Conservation (phyloP, 2,329 filamentous ascomycete species). For the Capronia americana region DNA sequence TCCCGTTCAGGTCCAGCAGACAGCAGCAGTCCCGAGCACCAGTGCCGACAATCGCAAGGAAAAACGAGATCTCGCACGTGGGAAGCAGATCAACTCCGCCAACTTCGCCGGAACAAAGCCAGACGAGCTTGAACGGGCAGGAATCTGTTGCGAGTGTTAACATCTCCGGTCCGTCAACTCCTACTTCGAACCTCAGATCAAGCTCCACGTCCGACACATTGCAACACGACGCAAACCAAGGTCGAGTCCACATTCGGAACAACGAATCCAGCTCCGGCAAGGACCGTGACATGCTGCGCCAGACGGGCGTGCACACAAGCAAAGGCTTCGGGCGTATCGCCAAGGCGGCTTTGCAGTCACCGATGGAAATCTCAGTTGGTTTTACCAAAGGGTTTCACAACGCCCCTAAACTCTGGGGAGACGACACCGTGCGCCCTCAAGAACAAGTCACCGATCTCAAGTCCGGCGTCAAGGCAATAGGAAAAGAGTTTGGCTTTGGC, state of each 20-base stretch:
- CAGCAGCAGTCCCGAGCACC: slow-evolving; percentile 27
- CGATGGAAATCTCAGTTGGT: slow-evolving; percentile 57
- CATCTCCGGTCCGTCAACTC: slow-evolving; percentile 19
- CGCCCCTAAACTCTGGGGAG: slow-evolving; percentile 59
- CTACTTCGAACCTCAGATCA: slow-evolving; percentile 23
- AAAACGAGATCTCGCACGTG: slow-evolving; percentile 18
- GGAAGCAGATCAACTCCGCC: slow-evolving; percentile 14
- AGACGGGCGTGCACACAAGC: slow-evolving; percentile 36
- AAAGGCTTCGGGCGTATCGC: slow-evolving; percentile 32
- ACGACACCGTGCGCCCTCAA: slow-evolving; percentile 53
- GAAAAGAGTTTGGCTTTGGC: slow-evolving; percentile 54
- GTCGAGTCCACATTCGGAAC: slow-evolving; percentile 23
- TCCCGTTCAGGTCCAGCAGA: slow-evolving; percentile 20
- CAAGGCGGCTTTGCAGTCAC: slow-evolving; percentile 41
- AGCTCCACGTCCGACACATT: slow-evolving; percentile 23
- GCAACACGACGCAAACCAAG: slow-evolving; percentile 19
- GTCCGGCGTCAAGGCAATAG: slow-evolving; percentile 53
- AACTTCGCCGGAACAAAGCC: slow-evolving; percentile 28
- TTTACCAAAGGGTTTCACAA: slow-evolving; percentile 61
- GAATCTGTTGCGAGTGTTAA: slow-evolving; percentile 18
- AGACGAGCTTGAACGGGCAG: slow-evolving; percentile 24
- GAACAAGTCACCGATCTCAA: slow-evolving; percentile 53
- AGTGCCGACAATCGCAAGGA: slow-evolving; percentile 17
- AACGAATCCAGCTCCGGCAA: slow-evolving; percentile 22
- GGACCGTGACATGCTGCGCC: slow-evolving; percentile 38